These are phyloP conservation scores for Stagonosporopsis cucurbitacearum DNA, from an alignment of 2,329 filamentous ascomycete genomes.

Conservation along the genomic window DNA sequence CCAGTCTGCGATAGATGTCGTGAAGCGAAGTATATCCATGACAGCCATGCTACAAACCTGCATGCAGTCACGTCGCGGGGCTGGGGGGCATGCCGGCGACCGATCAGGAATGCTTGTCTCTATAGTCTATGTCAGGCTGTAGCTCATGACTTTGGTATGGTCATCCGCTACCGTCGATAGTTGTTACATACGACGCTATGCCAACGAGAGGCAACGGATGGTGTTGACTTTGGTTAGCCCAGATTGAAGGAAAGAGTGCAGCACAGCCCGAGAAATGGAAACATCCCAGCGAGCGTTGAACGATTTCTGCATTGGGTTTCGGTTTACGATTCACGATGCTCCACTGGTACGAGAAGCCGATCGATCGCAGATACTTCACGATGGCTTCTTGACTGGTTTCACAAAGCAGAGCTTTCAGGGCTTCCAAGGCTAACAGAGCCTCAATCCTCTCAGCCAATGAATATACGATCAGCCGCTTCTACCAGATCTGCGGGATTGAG, in stretches of 20 bases:
- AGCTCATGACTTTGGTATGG: background rate
- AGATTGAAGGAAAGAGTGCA: background rate
- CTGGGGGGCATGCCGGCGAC: background rate
- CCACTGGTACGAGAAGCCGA: background rate
- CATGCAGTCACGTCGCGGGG: constrained; percentile 2
- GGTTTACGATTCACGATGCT: background rate
- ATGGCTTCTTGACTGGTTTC: background rate
- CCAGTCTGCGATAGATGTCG: background rate
- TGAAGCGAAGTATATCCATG: background rate
- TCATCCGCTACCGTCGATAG: background rate
- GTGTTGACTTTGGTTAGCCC: background rate
- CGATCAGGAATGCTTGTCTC: background rate
- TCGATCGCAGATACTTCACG: too few species aligned
- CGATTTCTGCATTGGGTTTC: background rate
- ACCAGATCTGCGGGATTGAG: constrained; percentile 8
- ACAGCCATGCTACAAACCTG: constrained; percentile 4
- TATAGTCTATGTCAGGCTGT: background rate
- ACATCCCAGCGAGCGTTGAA: background rate
- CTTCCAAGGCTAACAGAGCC: constrained; percentile 13
- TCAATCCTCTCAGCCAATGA: constrained; percentile 8
- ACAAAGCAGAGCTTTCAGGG: background rate
- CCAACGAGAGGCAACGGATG: constrained; percentile 3
- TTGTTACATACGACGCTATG: background rate
- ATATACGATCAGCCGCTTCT: constrained; percentile 1
- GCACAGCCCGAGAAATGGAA: background rate